Base-by-base conservation (phyloP, 495 filamentous ascomycete species). In the Haplographium delicatum region DNA sequence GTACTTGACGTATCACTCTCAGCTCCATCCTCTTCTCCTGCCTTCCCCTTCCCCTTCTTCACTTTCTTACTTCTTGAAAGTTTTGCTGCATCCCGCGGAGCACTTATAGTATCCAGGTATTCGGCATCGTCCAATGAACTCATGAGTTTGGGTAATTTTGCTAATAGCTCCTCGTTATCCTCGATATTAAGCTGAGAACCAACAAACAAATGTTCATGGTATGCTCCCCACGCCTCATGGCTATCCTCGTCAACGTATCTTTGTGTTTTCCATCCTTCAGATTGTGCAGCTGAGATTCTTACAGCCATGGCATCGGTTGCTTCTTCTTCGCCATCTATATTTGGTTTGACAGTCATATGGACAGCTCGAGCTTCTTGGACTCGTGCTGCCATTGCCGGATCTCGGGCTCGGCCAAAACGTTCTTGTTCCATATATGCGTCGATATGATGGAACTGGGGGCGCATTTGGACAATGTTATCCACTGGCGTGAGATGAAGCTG, bases 401-500 rank as follows among this genome's bases (percentile, higher is more conserved):
- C 72, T 51, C 61, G 28, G 61, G 60, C 57, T 44, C 70, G 59
- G 7, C 56, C 49, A 16, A 51, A 64, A 6, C 67, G 65, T 49
- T 76, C 69, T 18, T 58, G 57, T 40, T 86, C 83, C 30, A 76
- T 67, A 35, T 77, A 44, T 0, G 87, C 86, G 63, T 90, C 87
- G 20, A 90, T 59, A 61, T 91, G 85, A 56, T 85, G 80, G 53
- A 87, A 79, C 54, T 89, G 82, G 3, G 87, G 83, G 4, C 84
- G 78, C 57, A 91, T 69, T 62, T 89, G 84, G 11, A 85, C 83
- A 15, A 88, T 78, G 0, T 82, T 81, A 20, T 76, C 72, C 37
- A 89, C 71, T 5, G 76, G 76, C 0, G 80, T 85, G n/a, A 89
- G 68, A 64, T 88, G 81, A 4, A 88, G 61, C 57, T 85, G 76